Base-by-base conservation (phyloP, 371 early-diverging fungal genomes). In the Basidiobolus heterosporus region DNA sequence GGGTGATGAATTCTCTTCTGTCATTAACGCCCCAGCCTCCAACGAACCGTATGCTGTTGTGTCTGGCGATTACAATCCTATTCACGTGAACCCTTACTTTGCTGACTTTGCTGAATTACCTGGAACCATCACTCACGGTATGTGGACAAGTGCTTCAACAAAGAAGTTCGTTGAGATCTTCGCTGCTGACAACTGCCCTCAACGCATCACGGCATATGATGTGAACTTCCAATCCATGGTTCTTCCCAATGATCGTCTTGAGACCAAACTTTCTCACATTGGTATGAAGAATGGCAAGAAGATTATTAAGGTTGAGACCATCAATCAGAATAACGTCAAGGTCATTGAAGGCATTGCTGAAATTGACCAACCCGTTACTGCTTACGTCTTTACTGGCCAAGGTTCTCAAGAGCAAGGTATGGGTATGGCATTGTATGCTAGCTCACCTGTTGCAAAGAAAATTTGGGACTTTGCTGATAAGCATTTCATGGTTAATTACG, bases 261-360 rank as follows among this genome's bases (percentile, higher is more conserved):
- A 80, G 53, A 88, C 89, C 57, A 88, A 88, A 69, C 71, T 94
- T 52, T 78, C 65, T 54, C 95, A 94, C 63, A 82, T 85, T 51
- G 95, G 93, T 60, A 94, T 94, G 95, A 81, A 82, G 67, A 88
- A 92, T 60, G 95, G 95, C 40, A 81, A 83, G 64, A 91, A 91
- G 80, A 77, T 91, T 61, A 88, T 94, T 69, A 80, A 85, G 66
- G 78, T 91, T 39, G 85, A 85, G 53, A 92, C 92, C 24, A 57
- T 80, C 64, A 91, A 90, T 66, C 83, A 88, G 63, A 76, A 80
- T 51, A 85, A 85, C 48, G 74, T 66, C 45, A 82, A 82, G 69
- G 87, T 94, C 21, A 72, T 94, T 23, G 82, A 75, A 54, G 95
- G 95, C 48, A 80, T 80, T 41, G 92, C 95, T 44, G 88, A 91